Evolutionary conservation across 345 rosid species (phyloP).

Genomic region (Corchorus olitorius): DNA sequence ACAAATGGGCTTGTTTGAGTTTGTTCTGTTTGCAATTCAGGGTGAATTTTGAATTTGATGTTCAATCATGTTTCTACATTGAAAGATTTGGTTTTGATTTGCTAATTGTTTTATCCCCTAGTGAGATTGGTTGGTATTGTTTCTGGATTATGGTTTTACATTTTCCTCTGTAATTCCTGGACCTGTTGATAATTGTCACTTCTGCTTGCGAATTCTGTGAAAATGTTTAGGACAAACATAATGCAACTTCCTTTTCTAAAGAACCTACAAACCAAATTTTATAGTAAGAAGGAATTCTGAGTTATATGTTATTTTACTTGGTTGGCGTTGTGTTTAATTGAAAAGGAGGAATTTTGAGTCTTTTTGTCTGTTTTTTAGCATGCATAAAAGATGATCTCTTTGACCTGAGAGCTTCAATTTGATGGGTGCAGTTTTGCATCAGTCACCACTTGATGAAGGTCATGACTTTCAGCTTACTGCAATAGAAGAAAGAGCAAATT

Average conservation of each 20-base stretch:
- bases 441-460: neutral
- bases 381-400: neutral
- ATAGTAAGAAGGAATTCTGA: neutral
- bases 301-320: neutral
- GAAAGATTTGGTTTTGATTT: neutral
- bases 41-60: neutral
- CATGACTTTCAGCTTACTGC: neutral
- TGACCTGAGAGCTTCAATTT: slow-evolving; percentile 1
- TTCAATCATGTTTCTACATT: neutral
- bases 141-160: too few species aligned
- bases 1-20: neutral
- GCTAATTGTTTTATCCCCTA: neutral
- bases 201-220: neutral
- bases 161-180: too few species aligned
- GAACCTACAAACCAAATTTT: neutral
- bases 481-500: neutral
- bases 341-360: neutral
- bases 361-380: neutral
- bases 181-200: too few species aligned
- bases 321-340: neutral
- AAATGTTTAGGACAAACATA: neutral
- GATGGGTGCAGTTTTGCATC: neutral
- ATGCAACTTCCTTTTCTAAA: neutral
- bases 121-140: neutral
- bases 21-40: neutral